Evolutionary conservation across 768 basidiomycete species (phyloP), one percentile per base, ranked within the genome.

Genomic region (Psilocybe tampanensis): DNA sequence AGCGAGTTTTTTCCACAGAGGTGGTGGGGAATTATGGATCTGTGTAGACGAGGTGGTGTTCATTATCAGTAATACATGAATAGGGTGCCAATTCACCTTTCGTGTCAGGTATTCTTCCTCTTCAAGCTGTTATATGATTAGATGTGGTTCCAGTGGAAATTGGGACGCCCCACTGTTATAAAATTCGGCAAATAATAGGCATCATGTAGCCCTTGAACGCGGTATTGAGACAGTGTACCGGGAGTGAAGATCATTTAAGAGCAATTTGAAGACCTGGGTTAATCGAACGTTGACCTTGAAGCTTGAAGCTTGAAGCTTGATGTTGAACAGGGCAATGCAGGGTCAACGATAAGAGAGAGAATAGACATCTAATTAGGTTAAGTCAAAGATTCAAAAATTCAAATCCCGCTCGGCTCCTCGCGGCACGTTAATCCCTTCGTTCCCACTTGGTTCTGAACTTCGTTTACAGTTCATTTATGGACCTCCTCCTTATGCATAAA

Each of bases 171-270:
- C 53, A 80, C 81, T 54, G 84, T 83, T 34, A 90, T 76, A 69
- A 94, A 95, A 60, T 92, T 77, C 6, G 90, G 90, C 18, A 94
- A 76, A 71, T 95, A 94, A 66, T 83, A 85, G 2, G 77, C 76
- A 53, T 79, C 76, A 51, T 80, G 75, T 44, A 72, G 65, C 24
- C 75, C 76, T 15, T 69, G 65, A 48, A 80, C 64, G 47, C 68
- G 73, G 21, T 51, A 24, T 9, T 17, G 34, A 15, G 49, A 13
- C 34, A 33, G 21, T 39, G 8, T 36, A 11, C 4, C 19, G 2
- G 29, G 29, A 34, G 19, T 50, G 5, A 19, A 9, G 8, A 2
- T 4, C 48, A 34, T 50, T 33, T 6, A 8, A 33, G 48, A 17
- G 15, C 23, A 32, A 23, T 7, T 8, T 22, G n/a, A 29, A 15